Evolutionary conservation across 2,329 filamentous ascomycete species (phyloP).

Genomic region (Cladophialophora carrionii): DNA sequence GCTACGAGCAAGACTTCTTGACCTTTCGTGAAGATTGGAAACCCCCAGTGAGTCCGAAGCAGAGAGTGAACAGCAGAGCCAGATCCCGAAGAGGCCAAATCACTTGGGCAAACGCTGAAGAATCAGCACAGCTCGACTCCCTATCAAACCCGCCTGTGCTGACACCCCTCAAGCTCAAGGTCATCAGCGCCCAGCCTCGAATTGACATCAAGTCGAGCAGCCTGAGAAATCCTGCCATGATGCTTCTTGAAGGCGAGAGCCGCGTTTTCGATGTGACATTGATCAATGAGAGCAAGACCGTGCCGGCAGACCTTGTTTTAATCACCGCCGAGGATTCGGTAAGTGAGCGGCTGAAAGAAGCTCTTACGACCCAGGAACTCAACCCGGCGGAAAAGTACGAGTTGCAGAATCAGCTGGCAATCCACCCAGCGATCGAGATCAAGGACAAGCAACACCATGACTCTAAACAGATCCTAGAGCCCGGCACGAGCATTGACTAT

Average conservation of each 20-base stretch:
- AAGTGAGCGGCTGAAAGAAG: constrained; percentile 73
- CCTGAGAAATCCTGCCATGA: constrained; percentile 80
- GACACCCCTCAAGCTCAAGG: constrained; percentile 43
- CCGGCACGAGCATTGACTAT: constrained; percentile 55
- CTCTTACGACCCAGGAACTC: constrained; percentile 75
- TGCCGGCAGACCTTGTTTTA: constrained; percentile 78
- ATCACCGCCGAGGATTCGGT: constrained; percentile 92
- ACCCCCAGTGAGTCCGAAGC: constrained; percentile 68
- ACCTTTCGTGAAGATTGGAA: constrained; percentile 80
- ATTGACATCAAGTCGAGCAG: constrained; percentile 75
- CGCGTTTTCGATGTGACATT: constrained; percentile 77
- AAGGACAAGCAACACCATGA: constrained; percentile 9
- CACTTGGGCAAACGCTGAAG: constrained; percentile 52
- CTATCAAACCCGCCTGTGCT: constrained; percentile 17
- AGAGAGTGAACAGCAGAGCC: constrained; percentile 69
- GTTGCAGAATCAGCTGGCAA: constrained; percentile 76
- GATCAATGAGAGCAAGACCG: constrained; percentile 71
- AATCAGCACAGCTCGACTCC: constrained; percentile 3
- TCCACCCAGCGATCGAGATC: constrained; percentile 62
- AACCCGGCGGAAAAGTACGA: constrained; percentile 81
- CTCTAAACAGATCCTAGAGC: constrained; percentile 42
- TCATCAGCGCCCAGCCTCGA: constrained; percentile 78
- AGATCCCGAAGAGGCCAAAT: constrained; percentile 5
- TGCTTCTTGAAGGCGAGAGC: constrained; percentile 89
- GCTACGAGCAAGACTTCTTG: constrained; percentile 78